Conservation (phyloP, 163 green algal genomes). For the Prototheca cutis region DNA sequence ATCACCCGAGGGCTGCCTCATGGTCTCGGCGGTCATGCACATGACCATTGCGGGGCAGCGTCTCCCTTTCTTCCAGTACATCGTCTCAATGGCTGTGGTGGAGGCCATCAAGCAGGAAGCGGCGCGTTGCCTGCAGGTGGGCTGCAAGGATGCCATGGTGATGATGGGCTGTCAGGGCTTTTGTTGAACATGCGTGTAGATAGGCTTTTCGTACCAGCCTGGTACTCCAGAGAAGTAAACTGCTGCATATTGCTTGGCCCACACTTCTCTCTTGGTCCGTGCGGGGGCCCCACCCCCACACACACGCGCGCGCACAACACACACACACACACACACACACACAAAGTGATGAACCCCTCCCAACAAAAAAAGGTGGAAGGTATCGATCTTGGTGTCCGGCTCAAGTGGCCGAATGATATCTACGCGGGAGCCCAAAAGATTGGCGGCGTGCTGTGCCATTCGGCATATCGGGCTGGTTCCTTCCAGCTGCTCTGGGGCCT, state of each 20-base stretch:
- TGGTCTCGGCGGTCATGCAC: slow-evolving; percentile 63
- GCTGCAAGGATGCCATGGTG: no score
- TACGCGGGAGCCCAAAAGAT: slow-evolving; percentile 75
- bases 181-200: no score
- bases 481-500: slow-evolving; percentile 71
- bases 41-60: slow-evolving; percentile 50
- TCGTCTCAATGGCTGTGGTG: slow-evolving; percentile 78
- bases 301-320: no score
- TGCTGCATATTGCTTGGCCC: no score
- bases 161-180: no score
- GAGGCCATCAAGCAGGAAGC: slow-evolving; percentile 50
- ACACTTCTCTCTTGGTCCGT: no score
- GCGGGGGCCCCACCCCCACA: no score
- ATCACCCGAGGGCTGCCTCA: slow-evolving; percentile 82
- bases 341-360: no score
- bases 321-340: no score
- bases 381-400: slow-evolving; percentile 45
- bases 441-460: slow-evolving; percentile 85
- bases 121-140: slow-evolving; percentile 18
- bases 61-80: slow-evolving; percentile 90
- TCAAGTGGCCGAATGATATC: slow-evolving; percentile 98
- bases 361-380: not conserved
- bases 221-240: no score
- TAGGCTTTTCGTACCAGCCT: no score
- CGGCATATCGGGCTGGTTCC: slow-evolving; percentile 41